Conservation (phyloP, 108 stramenopile species). For the Discostella stelligeroides region DNA sequence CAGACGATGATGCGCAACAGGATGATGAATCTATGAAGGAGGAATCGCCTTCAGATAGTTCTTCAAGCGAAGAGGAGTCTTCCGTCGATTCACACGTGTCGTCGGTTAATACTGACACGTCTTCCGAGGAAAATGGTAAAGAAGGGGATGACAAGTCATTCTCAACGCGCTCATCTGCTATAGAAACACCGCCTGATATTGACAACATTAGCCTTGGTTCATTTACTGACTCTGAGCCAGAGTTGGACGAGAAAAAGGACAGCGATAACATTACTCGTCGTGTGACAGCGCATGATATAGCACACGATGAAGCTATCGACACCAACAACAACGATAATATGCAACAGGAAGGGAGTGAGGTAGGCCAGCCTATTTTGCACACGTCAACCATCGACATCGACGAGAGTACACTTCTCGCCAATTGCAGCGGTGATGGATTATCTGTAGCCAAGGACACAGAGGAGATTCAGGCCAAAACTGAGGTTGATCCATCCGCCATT, state of each 20-base stretch:
- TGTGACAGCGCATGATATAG: neutral
- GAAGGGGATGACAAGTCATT: conserved; percentile 6
- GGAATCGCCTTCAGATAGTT: neutral
- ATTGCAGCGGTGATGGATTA: neutral
- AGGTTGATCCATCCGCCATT: too few species aligned
- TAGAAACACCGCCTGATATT: conserved; percentile 49
- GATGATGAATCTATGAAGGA: neutral
- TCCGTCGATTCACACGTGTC: conserved; percentile 29
- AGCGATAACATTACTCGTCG: neutral
- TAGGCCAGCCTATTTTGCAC: neutral
- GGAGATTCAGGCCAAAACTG: too few species aligned
- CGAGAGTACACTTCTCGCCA: neutral
- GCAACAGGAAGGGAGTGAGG: neutral
- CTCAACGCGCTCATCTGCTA: conserved; percentile 42
- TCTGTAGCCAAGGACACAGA: neutral
- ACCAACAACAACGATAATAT: neutral
- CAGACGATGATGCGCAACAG: neutral
- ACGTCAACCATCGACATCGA: neutral
- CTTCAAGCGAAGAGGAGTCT: conserved; percentile 32
- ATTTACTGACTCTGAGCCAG: conserved; percentile 31
- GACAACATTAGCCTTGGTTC: conserved; percentile 45
- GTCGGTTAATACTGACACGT: conserved; percentile 4
- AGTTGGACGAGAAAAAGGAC: conserved; percentile 17
- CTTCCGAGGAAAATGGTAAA: neutral
- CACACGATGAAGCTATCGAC: neutral